Percentiles rank a stretch among this genome's conserved stretches.
Conservation (phyloP, 1,284 basidiomycete species). For the Ceratobasidium sp. region DNA sequence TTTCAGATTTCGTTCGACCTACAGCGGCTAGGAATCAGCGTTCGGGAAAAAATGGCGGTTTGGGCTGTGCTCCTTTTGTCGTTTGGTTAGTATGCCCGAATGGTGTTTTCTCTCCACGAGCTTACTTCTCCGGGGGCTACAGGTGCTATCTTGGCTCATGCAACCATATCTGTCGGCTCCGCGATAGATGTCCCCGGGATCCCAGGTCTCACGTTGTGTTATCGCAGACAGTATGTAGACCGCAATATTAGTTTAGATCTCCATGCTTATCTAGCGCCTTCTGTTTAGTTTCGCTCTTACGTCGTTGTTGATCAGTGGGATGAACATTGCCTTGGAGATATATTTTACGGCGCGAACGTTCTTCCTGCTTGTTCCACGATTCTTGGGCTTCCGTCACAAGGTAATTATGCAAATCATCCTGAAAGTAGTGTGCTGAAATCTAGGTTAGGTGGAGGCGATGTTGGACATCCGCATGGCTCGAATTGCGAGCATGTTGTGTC, state of each 20-base stretch:
- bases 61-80: slow-evolving; percentile 56
- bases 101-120: slow-evolving; percentile 51
- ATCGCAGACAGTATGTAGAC: slow-evolving; percentile 57
- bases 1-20: slow-evolving; percentile 60
- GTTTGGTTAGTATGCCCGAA: slow-evolving; percentile 58
- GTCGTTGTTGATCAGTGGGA: slow-evolving; percentile 59
- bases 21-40: slow-evolving; percentile 53
- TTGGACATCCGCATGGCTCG: slow-evolving; percentile 46
- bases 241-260: slow-evolving; percentile 9
- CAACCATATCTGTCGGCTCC: slow-evolving; percentile 42
- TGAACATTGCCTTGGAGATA: slow-evolving; percentile 59
- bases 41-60: slow-evolving; percentile 56
- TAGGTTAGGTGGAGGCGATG: slow-evolving; percentile 11
- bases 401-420: slow-evolving; percentile 46
- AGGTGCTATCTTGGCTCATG: slow-evolving; percentile 30
- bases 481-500: slow-evolving; percentile 50
- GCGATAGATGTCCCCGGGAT: slow-evolving; percentile 19
- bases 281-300: slow-evolving; percentile 58
- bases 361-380: slow-evolving; percentile 53
- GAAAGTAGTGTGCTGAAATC: slow-evolving; percentile 55
- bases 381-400: slow-evolving; percentile 52
- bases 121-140: slow-evolving; percentile 52
- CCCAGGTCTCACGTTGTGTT: slow-evolving; percentile 54
- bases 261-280: slow-evolving; percentile 9
- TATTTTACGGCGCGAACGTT: slow-evolving; percentile 59